phyloP scores from a whole-genome alignment of 1,284 basidiomycete species.

The Sporisorium exsertum region DNA sequence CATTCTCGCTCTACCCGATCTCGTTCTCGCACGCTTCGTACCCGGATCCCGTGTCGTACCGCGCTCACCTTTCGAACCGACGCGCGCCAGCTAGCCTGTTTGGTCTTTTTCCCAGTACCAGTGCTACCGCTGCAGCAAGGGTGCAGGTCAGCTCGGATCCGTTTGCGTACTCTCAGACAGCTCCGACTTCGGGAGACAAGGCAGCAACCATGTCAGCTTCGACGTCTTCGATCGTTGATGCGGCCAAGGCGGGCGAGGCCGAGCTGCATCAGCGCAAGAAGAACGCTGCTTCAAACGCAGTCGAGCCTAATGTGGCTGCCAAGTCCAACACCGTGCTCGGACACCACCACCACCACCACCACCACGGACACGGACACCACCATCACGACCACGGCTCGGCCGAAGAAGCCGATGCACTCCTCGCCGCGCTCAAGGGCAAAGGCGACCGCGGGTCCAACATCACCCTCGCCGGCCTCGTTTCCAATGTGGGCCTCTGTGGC shows the following conservation, averaged over 20 bases:
- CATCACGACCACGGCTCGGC: constrained; percentile 64
- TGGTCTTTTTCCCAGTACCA: constrained; percentile 39
- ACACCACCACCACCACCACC: constrained; percentile 25
- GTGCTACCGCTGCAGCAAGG: constrained; percentile 42
- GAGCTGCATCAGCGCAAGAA: constrained; percentile 32
- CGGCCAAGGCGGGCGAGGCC: constrained; percentile 23
- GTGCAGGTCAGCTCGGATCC: constrained; percentile 22
- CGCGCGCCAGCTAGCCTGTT: constrained; percentile 50
- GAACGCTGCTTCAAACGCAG: neutral
- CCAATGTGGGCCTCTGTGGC: constrained; percentile 84
- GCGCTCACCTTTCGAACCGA: constrained; percentile 41
- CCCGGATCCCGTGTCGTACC: constrained; percentile 33
- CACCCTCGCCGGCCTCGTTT: constrained; percentile 77
- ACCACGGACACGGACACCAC: constrained; percentile 33
- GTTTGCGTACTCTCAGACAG: constrained; percentile 18
- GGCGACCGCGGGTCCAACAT: constrained; percentile 67
- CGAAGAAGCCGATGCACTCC: constrained; percentile 68
- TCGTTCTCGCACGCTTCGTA: constrained; percentile 48
- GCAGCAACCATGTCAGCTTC: constrained; percentile 11
- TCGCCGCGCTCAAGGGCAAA: constrained; percentile 64
- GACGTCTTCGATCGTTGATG: constrained; percentile 28
- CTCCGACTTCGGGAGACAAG: neutral
- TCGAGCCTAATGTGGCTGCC: neutral
- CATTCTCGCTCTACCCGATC: constrained; percentile 32
- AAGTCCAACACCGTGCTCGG: constrained; percentile 19